Base-by-base conservation (phyloP, 768 basidiomycete genomes). In the Russula abietina region DNA sequence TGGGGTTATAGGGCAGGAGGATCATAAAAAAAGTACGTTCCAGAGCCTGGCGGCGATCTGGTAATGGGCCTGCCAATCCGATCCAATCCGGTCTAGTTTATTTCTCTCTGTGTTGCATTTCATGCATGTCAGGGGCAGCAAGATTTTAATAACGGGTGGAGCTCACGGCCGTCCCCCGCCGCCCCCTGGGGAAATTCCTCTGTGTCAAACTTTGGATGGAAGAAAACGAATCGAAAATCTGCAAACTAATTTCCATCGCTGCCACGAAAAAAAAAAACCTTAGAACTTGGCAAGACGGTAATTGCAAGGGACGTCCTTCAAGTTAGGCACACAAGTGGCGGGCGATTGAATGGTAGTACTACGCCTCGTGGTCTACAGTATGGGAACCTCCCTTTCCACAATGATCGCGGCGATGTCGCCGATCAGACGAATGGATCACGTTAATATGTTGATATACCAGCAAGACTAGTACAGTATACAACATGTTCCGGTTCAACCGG, bases 381-480 rank as follows among this genome's bases (percentile, higher is more conserved):
- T 39, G 38, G 38, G 16, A 39, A 19, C 92, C 33, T 36, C 41
- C 41, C 93, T 22, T 14, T 91, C 93, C 32, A 22, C 75, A 73
- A 1, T 77, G 75, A 3, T 93, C 87, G 41, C 51, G 65, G 80
- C 74, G 41, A 93, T 81, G 26, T 83, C 81, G 22, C 83, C 78
- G 39, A 97, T 90, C 62, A 60, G 51, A 45, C 45, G 45, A 26
- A 17, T 1, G 6, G 30, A 32, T 53, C 39, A 51, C 39, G 22
- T 32, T 41, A 43, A 33, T 51, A 9, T 1, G n/a, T n/a, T n/a
- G n/a, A n/a, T n/a, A n/a, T n/a, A n/a, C 11, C 41, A 43, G 46
- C 46, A 28, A n/a, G 9, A 50, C n/a, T 41, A 22, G 57, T 16
- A 38, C 38, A 38, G n/a, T n/a, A n/a, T n/a, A 2, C 33, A 41